These are phyloP conservation scores for Eimeria sp. DNA, from an alignment of 169 alveolate species.

Conservation along the genomic window DNA sequence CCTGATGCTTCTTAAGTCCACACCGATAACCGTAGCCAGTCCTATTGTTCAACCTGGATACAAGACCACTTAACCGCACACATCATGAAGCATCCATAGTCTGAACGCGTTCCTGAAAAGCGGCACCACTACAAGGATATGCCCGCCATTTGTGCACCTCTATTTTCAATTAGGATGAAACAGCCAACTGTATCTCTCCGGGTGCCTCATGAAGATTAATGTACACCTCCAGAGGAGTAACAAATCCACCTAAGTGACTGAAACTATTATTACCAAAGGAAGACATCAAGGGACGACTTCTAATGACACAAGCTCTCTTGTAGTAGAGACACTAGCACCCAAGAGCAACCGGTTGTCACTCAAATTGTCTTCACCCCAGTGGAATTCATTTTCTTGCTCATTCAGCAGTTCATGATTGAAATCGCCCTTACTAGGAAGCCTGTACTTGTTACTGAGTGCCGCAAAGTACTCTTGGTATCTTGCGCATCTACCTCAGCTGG, in stretches of 20 bases:
- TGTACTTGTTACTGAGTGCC: neutral
- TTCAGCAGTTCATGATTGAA: neutral
- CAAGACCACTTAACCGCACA: too few species aligned
- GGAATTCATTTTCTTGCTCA: neutral
- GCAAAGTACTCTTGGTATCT: neutral
- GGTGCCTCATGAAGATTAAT: too few species aligned
- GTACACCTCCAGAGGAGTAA: too few species aligned
- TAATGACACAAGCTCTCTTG: neutral
- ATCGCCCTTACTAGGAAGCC: neutral
- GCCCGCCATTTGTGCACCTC: too few species aligned
- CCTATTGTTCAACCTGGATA: too few species aligned
- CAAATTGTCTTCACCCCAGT: neutral
- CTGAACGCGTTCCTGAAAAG: too few species aligned
- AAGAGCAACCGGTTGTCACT: neutral
- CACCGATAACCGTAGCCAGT: too few species aligned
- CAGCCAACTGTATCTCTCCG: too few species aligned
- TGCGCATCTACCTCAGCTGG: neutral
- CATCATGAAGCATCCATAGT: too few species aligned
- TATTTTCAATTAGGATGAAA: too few species aligned
- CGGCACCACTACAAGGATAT: too few species aligned
- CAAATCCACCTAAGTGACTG: neutral
- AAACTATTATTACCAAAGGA: neutral
- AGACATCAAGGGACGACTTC: neutral
- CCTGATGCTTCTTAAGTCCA: too few species aligned
- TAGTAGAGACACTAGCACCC: neutral